Evolutionary conservation across 108 stramenopile genomes (phyloP), one percentile per base, ranked within the genome.

Genomic region (Cyclostephanos tholiformis): DNA sequence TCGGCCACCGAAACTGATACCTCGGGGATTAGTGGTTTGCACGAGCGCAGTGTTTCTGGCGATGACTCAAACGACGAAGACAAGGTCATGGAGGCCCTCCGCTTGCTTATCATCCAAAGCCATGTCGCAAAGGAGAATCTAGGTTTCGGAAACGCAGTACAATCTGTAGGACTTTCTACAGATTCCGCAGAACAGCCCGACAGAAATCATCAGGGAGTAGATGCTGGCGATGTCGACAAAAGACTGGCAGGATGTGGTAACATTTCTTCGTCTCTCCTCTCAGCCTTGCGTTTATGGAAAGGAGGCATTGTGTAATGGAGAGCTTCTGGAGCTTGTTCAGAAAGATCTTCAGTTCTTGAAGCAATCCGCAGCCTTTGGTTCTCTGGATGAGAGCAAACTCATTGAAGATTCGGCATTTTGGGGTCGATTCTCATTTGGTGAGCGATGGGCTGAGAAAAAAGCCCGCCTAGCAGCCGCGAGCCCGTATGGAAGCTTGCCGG

Each of bases 361-460:
- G 39, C 85, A 88, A 35, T 74, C 84, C 14, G 80, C 77, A 12
- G 41, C 64, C 14, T 77, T 79, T 38, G 87, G 86, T 9, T 80
- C 83, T 13, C 64, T 83, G 12, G 87, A 89, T 43, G 80, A 80
- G 12, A 79, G 79, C 38, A 92, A 89, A 55, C 77, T 95, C 43
- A 89, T 83, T 48, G 91, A 92, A 69, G 89, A 95, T 61, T 93
- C 91, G 5, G 91, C 87, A 13, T 96, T 96, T 80, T 93, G 95
- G 95, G 92, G 89, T 10, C 63, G 91, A 55, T 95, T 95, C 77
- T 91, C 94, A 23, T 98, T 97, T 72, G 96, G 97, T 12, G 97
- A 99, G 80, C 84, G 92, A 9, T 99, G 97, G 97, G 93, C 91
- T 5, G 91, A 88, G 50, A 97, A 98, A 74, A 88, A 91, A 63